A percentile compares a stretch with the other conserved stretches of the same genome.
phyloP scores from a whole-genome alignment of 176 grass and related monocot species.

The Eragrostis nindensis region DNA sequence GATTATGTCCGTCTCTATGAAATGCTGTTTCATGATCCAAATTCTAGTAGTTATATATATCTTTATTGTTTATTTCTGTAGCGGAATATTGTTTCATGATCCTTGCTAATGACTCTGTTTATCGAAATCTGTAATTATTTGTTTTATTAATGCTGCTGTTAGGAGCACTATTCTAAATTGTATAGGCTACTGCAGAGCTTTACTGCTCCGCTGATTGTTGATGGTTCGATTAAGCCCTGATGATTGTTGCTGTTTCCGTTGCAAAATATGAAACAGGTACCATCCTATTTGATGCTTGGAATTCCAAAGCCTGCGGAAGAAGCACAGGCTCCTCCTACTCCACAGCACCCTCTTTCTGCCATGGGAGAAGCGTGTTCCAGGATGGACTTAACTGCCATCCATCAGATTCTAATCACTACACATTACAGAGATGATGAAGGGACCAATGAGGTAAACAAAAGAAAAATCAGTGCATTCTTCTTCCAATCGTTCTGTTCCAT shows the following conservation, averaged over 20 bases:
- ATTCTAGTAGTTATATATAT: background rate
- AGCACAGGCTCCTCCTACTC: constrained; percentile 43
- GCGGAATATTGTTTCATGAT: background rate
- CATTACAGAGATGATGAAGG: constrained; percentile 98
- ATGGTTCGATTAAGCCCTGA: background rate
- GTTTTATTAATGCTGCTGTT: background rate
- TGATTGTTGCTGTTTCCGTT: background rate
- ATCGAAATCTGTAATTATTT: background rate
- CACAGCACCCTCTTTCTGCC: constrained; percentile 66
- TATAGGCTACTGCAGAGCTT: background rate
- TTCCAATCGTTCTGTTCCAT: constrained; percentile 8
- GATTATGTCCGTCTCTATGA: background rate
- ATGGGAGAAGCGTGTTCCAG: constrained; percentile 94
- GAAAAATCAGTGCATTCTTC: background rate
- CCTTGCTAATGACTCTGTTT: background rate
- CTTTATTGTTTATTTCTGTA: no score
- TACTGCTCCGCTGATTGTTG: background rate
- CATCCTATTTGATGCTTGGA: constrained; percentile 75
- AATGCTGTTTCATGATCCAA: background rate
- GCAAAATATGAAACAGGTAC: constrained; percentile 65
- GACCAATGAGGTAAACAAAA: constrained; percentile 70
- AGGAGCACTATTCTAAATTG: background rate
- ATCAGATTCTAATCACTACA: constrained; percentile 74
- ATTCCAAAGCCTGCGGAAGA: constrained; percentile 46
- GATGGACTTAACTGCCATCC: constrained; percentile 78